Percentiles rank a stretch among this genome's conserved stretches.
These are phyloP conservation scores for Hypomontagnella submonticulosa DNA, from an alignment of 495 filamentous ascomycete species.

Conservation along the genomic window DNA sequence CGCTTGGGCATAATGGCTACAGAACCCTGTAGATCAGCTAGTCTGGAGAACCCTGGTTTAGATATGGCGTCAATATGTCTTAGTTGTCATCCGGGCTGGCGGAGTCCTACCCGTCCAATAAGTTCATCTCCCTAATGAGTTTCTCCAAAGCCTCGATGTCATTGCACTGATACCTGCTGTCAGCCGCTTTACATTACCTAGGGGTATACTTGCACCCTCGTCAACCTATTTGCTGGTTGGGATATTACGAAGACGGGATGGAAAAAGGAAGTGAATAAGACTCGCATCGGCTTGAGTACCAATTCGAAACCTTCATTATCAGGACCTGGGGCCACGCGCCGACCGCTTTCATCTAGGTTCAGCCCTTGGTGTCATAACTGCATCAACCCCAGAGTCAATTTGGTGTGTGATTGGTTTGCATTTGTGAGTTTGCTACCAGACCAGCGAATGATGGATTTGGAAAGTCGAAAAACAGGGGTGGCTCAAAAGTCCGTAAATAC, in stretches of 20 bases:
- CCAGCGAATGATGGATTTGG: slow-evolving; percentile 1
- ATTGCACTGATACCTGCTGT: slow-evolving; percentile 10
- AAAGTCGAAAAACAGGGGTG: slow-evolving; percentile 28
- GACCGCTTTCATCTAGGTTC: background rate
- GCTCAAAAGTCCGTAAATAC: background rate
- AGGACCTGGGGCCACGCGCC: slow-evolving; percentile 1
- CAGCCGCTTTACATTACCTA: slow-evolving; percentile 3
- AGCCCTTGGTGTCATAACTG: background rate
- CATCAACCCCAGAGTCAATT: background rate
- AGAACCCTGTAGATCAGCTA: slow-evolving; percentile 39
- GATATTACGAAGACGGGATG: slow-evolving; percentile 19
- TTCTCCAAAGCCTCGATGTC: slow-evolving; percentile 8
- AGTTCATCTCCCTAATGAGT: slow-evolving; percentile 1
- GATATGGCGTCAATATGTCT: slow-evolving; percentile 23
- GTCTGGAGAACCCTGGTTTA: slow-evolving; percentile 35
- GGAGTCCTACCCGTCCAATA: slow-evolving; percentile 16
- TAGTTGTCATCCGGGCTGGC: slow-evolving; percentile 16
- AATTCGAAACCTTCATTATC: slow-evolving; percentile 6
- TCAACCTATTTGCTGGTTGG: slow-evolving; percentile 8
- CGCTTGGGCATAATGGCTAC: slow-evolving; percentile 11
- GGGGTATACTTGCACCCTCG: background rate
- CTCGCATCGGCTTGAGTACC: slow-evolving; percentile 1
- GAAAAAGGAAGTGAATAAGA: slow-evolving; percentile 24
- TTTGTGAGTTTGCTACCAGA: slow-evolving; percentile 7
- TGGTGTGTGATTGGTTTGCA: background rate